A percentile compares a stretch with the other conserved stretches of the same genome.
phyloP scores from a whole-genome alignment of 1,284 basidiomycete genomes.

The Sporisorium scitamineum region DNA sequence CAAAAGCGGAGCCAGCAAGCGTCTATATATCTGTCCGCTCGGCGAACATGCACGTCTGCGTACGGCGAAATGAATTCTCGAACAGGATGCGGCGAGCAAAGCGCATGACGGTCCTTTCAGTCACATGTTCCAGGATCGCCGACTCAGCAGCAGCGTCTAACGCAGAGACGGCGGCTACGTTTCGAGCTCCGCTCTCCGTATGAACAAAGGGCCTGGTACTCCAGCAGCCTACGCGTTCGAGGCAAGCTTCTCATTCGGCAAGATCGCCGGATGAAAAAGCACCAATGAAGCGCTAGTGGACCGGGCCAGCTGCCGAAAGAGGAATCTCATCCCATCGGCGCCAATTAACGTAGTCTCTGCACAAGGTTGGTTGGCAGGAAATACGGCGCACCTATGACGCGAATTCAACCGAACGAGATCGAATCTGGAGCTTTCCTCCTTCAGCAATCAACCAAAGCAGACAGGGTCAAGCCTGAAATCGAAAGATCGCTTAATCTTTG shows the following conservation, averaged over 20 bases:
- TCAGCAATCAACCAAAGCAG: neutral
- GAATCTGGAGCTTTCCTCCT: neutral
- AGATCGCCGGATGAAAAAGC: neutral
- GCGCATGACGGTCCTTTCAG: neutral
- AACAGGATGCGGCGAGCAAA: neutral
- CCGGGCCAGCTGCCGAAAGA: neutral
- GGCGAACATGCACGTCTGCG: slow-evolving; percentile 12
- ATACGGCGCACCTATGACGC: neutral
- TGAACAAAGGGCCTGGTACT: neutral
- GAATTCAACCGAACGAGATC: neutral
- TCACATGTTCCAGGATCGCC: neutral
- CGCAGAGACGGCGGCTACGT: neutral
- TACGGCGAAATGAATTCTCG: neutral
- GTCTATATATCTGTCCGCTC: slow-evolving; percentile 16
- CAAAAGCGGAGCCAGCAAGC: neutral
- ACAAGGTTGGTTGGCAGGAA: neutral
- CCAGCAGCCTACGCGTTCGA: neutral
- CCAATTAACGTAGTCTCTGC: neutral
- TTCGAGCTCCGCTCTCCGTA: neutral
- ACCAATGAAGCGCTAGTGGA: neutral
- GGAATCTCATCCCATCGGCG: neutral
- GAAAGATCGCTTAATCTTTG: neutral
- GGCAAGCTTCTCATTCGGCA: neutral
- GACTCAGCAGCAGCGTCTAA: neutral
- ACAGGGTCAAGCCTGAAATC: neutral